phyloP scores from a whole-genome alignment of 768 basidiomycete species.

The Russula foetens region DNA sequence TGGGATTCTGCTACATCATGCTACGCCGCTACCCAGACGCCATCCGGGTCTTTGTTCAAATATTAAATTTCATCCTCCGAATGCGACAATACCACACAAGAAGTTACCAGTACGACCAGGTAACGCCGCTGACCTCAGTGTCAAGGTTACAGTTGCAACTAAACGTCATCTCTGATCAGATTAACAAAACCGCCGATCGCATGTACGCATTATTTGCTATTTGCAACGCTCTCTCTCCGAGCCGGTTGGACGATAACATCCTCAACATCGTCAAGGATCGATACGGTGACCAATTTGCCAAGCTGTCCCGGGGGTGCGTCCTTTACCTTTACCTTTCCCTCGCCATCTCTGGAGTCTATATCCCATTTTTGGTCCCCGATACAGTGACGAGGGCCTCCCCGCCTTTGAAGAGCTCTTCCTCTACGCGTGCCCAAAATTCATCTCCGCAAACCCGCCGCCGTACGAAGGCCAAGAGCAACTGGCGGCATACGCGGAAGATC shows the following conservation, averaged over 20 bases:
- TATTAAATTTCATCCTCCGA: constrained; percentile 91
- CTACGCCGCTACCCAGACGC: constrained; percentile 93
- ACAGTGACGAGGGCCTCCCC: constrained; percentile 60
- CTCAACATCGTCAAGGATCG: constrained; percentile 89
- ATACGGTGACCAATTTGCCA: constrained; percentile 83
- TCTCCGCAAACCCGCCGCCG: constrained; percentile 88
- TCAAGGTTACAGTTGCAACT: not conserved
- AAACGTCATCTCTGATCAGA: constrained; percentile 38
- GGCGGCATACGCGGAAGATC: constrained; percentile 31
- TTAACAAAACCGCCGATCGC: constrained; percentile 94
- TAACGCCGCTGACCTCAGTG: constrained; percentile 27
- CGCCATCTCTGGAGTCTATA: not conserved
- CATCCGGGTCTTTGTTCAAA: constrained; percentile 84
- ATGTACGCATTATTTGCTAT: constrained; percentile 97
- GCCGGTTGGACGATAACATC: constrained; percentile 89
- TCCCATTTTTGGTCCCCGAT: not conserved
- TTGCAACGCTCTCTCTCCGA: constrained; percentile 88
- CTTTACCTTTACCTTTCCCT: not conserved
- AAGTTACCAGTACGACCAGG: constrained; percentile 95
- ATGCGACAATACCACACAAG: constrained; percentile 96
- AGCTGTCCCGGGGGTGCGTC: constrained; percentile 77
- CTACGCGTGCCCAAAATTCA: constrained; percentile 95
- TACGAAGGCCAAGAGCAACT: constrained; percentile 74
- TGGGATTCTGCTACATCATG: constrained; percentile 96
- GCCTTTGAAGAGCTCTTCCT: constrained; percentile 91